Base-by-base conservation (phyloP, 2,329 filamentous ascomycete species). In the Aschersonia sp. region DNA sequence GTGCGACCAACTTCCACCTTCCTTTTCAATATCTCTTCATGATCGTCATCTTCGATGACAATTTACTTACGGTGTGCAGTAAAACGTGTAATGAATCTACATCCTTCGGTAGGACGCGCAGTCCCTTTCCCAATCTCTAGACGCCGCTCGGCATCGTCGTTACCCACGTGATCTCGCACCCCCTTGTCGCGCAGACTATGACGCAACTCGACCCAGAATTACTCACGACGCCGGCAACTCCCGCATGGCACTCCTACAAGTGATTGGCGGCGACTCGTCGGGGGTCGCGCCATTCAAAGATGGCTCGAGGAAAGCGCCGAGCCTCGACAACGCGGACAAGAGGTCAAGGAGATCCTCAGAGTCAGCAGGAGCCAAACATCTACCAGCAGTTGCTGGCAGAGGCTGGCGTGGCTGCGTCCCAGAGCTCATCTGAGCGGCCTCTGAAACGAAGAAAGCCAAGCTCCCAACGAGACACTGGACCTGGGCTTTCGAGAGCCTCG, bases 311-410 rank as follows among this genome's bases (percentile, higher is more conserved):
- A 48, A 66, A 56, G 51, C 56, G 57, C 44, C 55, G 46, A 45
- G 56, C 48, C 32, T 53, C 56, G 41, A 55, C 53, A 47, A 55
- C 54, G 30, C 56, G 52, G 42, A 53, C 47, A 47, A 53, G 54
- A 29, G 48, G 50, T 22, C 47, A 42, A 37, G 52, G 45, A 41
- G 50, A 47, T 6, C 49, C 46, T 6, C 49, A 52, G 7, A 49
- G 42, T 30, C 50, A 54, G 14, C 56, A 53, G n/a, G 59, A 56
- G 8, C 63, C 65, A 29, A 60, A 67, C 31, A 63, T 75, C 35
- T 74, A 74, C 54, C 62, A 59, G 41, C 65, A 73, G 51, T 71
- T 75, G 70, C 63, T 75, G 35, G 59, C 59, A 10, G 71, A 74
- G 52, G 71, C 66, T n/a, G 66, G 70, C n/a, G 61, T 71, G 31